A percentile compares a stretch with the other conserved stretches of the same genome.
Conservation (phyloP, 1,139 yeast species). For the Spencermartinsiella ligniputridi region DNA sequence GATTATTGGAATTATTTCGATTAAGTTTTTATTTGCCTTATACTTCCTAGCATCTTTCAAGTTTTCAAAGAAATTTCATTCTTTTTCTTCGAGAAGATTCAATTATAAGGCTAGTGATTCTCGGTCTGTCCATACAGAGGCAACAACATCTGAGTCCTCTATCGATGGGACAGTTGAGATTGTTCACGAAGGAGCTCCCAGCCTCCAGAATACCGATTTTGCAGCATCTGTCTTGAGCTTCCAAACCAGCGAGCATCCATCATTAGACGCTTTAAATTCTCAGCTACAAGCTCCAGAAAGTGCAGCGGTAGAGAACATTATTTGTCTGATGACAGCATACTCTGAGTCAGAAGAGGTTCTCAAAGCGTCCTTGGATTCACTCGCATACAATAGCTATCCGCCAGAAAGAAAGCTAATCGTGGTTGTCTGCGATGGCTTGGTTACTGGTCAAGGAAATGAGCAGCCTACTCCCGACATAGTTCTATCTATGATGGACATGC, state of each 20-base stretch:
- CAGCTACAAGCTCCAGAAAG: not conserved
- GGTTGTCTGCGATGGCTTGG: constrained; percentile 34
- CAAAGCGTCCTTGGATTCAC: constrained; percentile 30
- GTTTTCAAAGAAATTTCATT: not conserved
- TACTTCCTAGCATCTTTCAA: constrained; percentile 43
- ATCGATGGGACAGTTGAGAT: not conserved
- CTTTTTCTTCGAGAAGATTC: not conserved
- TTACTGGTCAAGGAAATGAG: constrained; percentile 27
- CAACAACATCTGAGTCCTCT: not conserved
- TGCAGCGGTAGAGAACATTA: constrained; percentile 42
- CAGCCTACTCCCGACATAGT: constrained; percentile 32
- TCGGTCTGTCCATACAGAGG: not conserved
- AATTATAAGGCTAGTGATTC: not conserved
- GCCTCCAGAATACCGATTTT: not conserved
- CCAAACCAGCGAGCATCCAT: not conserved
- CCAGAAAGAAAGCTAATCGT: constrained; percentile 28
- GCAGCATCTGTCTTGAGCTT: not conserved
- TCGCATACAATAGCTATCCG: constrained; percentile 30
- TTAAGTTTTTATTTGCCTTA: constrained; percentile 75
- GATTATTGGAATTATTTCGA: constrained; percentile 63
- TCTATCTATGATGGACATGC: constrained; percentile 58
- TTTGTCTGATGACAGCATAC: constrained; percentile 34
- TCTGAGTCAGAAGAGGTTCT: constrained; percentile 32
- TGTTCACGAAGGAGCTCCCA: not conserved
- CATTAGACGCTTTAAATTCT: not conserved